These are phyloP conservation scores for Salvia rosmarinus DNA, from an alignment of 257 asterid species.

Conservation along the genomic window DNA sequence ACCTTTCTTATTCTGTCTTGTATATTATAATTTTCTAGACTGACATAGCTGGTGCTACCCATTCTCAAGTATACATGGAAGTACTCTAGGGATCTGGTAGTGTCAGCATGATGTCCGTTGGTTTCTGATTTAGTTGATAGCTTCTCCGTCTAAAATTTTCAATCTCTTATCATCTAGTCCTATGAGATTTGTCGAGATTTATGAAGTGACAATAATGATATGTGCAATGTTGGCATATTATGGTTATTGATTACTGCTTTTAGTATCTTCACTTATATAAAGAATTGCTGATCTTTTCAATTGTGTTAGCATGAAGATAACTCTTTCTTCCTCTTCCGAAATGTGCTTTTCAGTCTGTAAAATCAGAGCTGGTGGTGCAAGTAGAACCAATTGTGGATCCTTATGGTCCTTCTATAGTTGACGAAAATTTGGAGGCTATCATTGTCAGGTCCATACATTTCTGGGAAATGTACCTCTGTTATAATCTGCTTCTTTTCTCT, in stretches of 20 bases:
- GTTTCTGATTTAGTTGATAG: conserved; percentile 4
- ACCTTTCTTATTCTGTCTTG: conserved; percentile 9
- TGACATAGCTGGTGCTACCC: conserved; percentile 3
- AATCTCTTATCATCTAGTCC: conserved; percentile 11
- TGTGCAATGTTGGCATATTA: no score
- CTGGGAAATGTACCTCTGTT: no score
- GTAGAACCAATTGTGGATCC: conserved; percentile 83
- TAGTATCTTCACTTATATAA: conserved; percentile 18
- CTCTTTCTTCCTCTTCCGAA: conserved; percentile 22
- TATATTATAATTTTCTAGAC: neutral
- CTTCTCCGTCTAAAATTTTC: neutral
- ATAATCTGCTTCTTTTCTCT: neutral
- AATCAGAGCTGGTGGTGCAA: conserved; percentile 76
- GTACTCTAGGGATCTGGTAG: neutral
- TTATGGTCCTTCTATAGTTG: conserved; percentile 82
- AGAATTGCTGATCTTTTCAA: conserved; percentile 27
- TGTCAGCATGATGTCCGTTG: neutral
- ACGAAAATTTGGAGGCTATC: conserved; percentile 86
- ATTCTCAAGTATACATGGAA: neutral
- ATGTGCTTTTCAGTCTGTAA: conserved; percentile 59
- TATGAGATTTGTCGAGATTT: neutral
- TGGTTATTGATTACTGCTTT: conserved; percentile 17
- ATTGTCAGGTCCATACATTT: conserved; percentile 64
- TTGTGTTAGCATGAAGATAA: conserved; percentile 30
- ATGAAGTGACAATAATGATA: conserved; percentile 9